phyloP scores from a whole-genome alignment of 2,329 filamentous ascomycete species.

The Exutisphaerella laricina region DNA sequence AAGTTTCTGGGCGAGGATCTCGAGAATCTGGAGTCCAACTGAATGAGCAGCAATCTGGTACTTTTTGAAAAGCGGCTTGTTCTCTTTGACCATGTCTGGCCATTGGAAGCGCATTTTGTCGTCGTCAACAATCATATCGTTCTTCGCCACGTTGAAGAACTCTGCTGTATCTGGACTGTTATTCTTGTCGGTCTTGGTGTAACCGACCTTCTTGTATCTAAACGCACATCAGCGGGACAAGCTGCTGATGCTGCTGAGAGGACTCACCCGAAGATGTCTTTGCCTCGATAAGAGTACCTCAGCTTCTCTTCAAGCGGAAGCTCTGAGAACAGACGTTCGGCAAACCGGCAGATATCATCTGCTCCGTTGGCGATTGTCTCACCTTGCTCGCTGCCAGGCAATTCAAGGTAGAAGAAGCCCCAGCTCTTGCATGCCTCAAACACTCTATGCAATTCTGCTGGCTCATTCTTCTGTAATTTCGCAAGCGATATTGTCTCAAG shows the following conservation, averaged over 20 bases:
- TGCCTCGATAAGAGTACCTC: conserved; percentile 45
- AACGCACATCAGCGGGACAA: background rate
- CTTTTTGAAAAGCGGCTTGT: conserved; percentile 33
- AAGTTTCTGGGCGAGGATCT: conserved; percentile 43
- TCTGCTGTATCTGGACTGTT: conserved; percentile 51
- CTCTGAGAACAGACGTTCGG: conserved; percentile 41
- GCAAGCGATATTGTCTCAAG: conserved; percentile 37
- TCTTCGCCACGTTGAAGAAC: conserved; percentile 53
- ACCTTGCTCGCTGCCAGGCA: conserved; percentile 32
- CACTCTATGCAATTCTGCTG: conserved; percentile 34
- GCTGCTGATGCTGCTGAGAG: background rate
- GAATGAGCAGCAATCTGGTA: conserved; percentile 45
- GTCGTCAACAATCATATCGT: conserved; percentile 45
- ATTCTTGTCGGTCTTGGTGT: conserved; percentile 42
- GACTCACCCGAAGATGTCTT: conserved; percentile 34
- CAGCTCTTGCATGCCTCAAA: conserved; percentile 43
- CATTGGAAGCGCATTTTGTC: conserved; percentile 27
- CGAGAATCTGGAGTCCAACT: conserved; percentile 44
- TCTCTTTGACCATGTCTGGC: conserved; percentile 25
- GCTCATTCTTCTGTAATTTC: conserved; percentile 35
- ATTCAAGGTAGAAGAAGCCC: conserved; percentile 54
- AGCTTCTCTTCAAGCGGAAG: conserved; percentile 44
- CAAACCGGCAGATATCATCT: conserved; percentile 33
- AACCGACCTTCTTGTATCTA: conserved; percentile 39
- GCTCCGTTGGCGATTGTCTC: conserved; percentile 26